Evolutionary conservation across 2,329 filamentous ascomycete species (phyloP).

Genomic region (Colletotrichum liaoningense): DNA sequence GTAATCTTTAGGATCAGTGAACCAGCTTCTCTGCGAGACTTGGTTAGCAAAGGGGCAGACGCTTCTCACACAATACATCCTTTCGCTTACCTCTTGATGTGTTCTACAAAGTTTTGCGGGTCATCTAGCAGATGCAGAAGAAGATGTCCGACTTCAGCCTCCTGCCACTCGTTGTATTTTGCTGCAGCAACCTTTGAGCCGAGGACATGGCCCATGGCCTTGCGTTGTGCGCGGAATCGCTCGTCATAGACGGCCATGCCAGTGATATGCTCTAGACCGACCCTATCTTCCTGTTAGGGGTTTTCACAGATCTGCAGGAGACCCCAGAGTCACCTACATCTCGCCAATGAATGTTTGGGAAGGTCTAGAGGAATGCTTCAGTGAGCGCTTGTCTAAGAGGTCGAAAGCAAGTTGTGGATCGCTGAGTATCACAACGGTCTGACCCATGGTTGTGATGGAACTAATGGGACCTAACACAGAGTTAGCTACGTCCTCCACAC

Average conservation of each 20-base stretch:
- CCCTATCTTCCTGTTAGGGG: neutral
- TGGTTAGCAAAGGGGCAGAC: neutral
- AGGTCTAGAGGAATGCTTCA: slow-evolving; percentile 47
- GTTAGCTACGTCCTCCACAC: neutral
- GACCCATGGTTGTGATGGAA: slow-evolving; percentile 51
- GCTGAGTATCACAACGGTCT: slow-evolving; percentile 54
- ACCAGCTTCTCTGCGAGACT: slow-evolving; percentile 23
- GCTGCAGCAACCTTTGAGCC: slow-evolving; percentile 53
- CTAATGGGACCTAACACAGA: slow-evolving; percentile 39
- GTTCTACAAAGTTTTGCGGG: slow-evolving; percentile 49
- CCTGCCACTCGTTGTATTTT: slow-evolving; percentile 54
- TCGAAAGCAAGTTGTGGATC: slow-evolving; percentile 48
- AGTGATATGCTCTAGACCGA: slow-evolving; percentile 52
- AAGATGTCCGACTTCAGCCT: slow-evolving; percentile 56
- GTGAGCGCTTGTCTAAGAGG: slow-evolving; percentile 49
- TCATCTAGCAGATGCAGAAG: slow-evolving; percentile 53
- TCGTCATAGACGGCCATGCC: slow-evolving; percentile 49
- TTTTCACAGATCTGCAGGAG: accelerated
- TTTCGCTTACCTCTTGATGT: slow-evolving; percentile 54
- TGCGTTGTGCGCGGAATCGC: slow-evolving; percentile 54
- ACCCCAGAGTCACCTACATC: slow-evolving; percentile 43
- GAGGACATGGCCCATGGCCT: slow-evolving; percentile 55
- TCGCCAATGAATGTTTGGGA: slow-evolving; percentile 46
- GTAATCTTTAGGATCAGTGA: slow-evolving; percentile 34
- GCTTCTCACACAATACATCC: too few relatives aligned